Evolutionary conservation across 352 stramenopile species (phyloP), one percentile per base, ranked within the genome.

Genomic region (Pythium chondricola): DNA sequence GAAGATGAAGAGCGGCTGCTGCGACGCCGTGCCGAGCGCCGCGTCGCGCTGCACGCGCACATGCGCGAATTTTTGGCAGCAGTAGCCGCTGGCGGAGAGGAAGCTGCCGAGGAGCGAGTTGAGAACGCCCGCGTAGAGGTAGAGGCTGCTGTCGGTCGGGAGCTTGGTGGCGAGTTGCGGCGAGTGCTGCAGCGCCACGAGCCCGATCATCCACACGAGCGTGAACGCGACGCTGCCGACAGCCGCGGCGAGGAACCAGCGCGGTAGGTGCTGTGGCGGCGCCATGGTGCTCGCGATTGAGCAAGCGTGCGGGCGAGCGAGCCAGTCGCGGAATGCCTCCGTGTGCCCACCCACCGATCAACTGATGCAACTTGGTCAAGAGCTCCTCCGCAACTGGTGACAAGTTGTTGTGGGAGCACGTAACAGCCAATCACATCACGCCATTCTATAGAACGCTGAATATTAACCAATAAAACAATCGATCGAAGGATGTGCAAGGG

Each of bases 81-180:
- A 90, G 42, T 90, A 90, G 50, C 78, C 78, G 29, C 78, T 88
- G 32, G 78, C 78, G 3, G 75, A 86, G 33, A 90, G 60, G 37
- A 88, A 90, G 26, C 73, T 85, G 18, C 78, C 78, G 11, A 90
- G 58, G 36, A 90, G 45, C 35, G 75, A 86, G 60, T 88, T 90
- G 46, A 88, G 46, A 35, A 90, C 69, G 25, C 78, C 74, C 0
- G 74, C 73, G 49, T 87, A 89, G 26, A 89, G 63, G 35, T 73
- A 75, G 21, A 75, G 44, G 11, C 51, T 63, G 40, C 41, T 45
- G 39, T 31, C 17, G 49, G 26, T 21, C 32, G 41, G 37, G 41
- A 73, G 42, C 16, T 21, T 26, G 30, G 54, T 48, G 25, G 61
- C 46, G 33, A 67, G 38, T 16, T 43, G 52, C 21, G 61, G 39